phyloP scores from a whole-genome alignment of 257 asterid genomes.

The Solanum lycopersicoides region DNA sequence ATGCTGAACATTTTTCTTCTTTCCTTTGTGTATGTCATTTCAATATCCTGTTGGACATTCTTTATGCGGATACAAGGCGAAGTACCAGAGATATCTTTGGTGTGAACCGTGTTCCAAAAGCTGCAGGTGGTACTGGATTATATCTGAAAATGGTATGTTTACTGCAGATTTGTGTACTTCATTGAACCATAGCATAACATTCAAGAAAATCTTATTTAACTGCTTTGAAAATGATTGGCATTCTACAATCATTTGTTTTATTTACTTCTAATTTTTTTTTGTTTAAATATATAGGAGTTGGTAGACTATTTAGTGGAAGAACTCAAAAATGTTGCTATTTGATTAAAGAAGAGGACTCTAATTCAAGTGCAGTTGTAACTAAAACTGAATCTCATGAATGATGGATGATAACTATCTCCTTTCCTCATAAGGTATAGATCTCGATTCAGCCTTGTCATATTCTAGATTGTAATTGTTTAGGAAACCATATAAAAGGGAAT shows the following conservation, averaged over 20 bases:
- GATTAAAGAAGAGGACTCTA: background rate
- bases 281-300: background rate
- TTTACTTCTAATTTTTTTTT: background rate
- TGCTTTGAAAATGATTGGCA: background rate
- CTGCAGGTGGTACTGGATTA: background rate
- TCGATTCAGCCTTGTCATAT: too few species aligned
- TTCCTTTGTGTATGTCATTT: background rate
- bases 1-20: background rate
- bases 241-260: background rate
- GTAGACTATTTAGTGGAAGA: background rate
- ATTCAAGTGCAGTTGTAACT: background rate
- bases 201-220: too few species aligned
- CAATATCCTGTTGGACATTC: background rate
- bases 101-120: background rate
- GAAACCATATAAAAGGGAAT: background rate
- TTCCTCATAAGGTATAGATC: too few species aligned
- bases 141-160: background rate
- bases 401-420: background rate
- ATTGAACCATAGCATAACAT: background rate
- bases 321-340: background rate
- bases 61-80: background rate
- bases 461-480: background rate
- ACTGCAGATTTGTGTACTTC: background rate
- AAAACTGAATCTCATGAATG: background rate
- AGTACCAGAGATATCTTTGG: background rate